phyloP scores from a whole-genome alignment of 2,329 filamentous ascomycete species.

The Neofusicoccum sp. region DNA sequence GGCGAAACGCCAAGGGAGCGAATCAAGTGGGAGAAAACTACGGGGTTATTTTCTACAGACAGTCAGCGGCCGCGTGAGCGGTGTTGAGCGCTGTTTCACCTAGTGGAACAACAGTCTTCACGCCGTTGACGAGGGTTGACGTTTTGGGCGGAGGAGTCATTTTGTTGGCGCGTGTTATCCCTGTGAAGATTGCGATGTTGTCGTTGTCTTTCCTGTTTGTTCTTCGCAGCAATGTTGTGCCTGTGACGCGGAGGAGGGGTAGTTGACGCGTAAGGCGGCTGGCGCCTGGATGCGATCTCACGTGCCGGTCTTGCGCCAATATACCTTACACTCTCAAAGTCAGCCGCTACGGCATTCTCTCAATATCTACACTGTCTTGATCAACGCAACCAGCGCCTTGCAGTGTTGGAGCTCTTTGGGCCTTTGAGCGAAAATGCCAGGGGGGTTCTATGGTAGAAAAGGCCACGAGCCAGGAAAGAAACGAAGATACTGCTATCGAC shows the following conservation, averaged over 20 bases:
- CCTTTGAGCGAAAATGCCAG: too few species aligned
- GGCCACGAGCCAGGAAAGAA: too few species aligned
- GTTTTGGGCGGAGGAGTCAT: neutral
- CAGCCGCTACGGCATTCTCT: too few species aligned
- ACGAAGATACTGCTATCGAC: too few species aligned
- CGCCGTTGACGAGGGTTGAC: neutral
- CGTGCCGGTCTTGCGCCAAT: neutral
- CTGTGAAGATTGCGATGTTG: neutral
- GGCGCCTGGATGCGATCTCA: neutral
- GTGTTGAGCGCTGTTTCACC: neutral
- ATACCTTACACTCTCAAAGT: too few species aligned
- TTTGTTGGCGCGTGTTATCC: neutral
- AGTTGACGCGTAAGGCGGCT: neutral
- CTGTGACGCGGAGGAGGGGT: neutral
- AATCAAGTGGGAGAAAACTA: conserved; percentile 82
- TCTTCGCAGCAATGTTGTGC: neutral
- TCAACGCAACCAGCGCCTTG: too few species aligned
- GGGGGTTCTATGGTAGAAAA: too few species aligned
- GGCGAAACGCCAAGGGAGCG: conserved; percentile 81
- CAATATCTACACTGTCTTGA: too few species aligned
- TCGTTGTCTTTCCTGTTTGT: neutral
- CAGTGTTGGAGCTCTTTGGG: too few species aligned
- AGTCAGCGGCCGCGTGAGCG: neutral
- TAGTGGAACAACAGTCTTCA: neutral
- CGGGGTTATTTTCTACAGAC: conserved; percentile 72